phyloP scores from a whole-genome alignment of 257 asterid genomes.

The Fraxinus pennsylvanica region DNA sequence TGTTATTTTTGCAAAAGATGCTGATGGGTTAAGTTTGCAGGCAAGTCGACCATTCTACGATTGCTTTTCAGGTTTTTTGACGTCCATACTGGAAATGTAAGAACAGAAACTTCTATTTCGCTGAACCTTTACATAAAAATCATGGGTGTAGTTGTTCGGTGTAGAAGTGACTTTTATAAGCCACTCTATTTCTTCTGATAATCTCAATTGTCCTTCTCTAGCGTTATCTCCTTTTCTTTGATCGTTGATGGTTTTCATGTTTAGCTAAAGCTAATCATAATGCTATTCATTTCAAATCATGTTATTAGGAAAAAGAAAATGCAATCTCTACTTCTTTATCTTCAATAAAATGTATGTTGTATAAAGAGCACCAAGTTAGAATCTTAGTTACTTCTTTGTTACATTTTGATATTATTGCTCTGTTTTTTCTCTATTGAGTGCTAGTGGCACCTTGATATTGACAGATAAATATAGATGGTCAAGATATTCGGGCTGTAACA shows the following conservation, averaged over 20 bases:
- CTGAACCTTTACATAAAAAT: background rate
- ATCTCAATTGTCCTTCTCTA: constrained; percentile 9
- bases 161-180: constrained; percentile 10
- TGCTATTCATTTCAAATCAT: constrained; percentile 13
- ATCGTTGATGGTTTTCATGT: constrained; percentile 12
- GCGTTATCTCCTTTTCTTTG: constrained; percentile 12
- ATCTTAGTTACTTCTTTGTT: constrained; percentile 13
- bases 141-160: background rate
- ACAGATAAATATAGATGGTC: constrained; percentile 91
- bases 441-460: constrained; percentile 23
- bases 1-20: constrained; percentile 7
- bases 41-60: constrained; percentile 94
- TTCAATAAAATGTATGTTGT: background rate
- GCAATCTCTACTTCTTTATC: background rate
- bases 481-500: constrained; percentile 79
- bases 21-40: constrained; percentile 45
- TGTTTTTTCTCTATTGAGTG: constrained; percentile 1
- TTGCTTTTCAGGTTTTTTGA: constrained; percentile 91
- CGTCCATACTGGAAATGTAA: constrained; percentile 80
- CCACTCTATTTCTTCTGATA: constrained; percentile 14
- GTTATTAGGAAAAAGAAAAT: background rate
- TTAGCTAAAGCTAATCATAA: constrained; percentile 6
- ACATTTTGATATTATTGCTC: constrained; percentile 8
- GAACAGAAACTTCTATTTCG: constrained; percentile 24
- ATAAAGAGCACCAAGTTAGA: background rate